These are phyloP conservation scores for Atkinsonella hypoxylon DNA, from an alignment of 2,329 filamentous ascomycete genomes.

Conservation along the genomic window DNA sequence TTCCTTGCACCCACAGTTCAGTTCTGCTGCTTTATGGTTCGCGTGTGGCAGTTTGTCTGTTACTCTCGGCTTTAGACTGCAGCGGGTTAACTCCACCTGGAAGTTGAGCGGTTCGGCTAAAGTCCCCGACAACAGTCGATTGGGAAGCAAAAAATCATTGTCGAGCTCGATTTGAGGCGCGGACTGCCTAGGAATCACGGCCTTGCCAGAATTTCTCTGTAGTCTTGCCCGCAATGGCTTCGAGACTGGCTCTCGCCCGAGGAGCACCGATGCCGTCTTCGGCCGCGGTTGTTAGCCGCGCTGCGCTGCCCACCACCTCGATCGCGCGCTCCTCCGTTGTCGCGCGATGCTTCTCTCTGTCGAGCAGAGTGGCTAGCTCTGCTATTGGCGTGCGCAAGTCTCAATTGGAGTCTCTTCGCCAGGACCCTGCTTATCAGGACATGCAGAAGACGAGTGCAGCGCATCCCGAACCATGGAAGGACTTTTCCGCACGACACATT, in stretches of 20 bases:
- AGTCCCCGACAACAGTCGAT: not conserved
- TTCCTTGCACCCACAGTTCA: not conserved
- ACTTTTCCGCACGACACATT: constrained; percentile 74
- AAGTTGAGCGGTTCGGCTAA: not conserved
- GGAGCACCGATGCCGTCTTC: constrained; percentile 12
- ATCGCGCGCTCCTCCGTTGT: constrained; percentile 1
- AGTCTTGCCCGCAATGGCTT: constrained; percentile 13
- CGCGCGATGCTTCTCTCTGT: constrained; percentile 9
- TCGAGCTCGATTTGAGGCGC: not conserved
- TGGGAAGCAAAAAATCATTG: not conserved
- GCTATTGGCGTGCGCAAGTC: constrained; percentile 6
- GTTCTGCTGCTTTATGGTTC: not conserved
- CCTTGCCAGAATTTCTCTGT: not conserved
- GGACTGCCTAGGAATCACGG: not conserved
- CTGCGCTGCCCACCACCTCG: constrained; percentile 1
- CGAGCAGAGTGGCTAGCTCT: constrained; percentile 8
- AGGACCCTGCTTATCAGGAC: constrained; percentile 13
- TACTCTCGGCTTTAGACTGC: not conserved
- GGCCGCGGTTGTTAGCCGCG: constrained; percentile 7
- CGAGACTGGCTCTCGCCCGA: constrained; percentile 14
- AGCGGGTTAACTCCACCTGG: not conserved
- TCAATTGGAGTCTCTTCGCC: constrained; percentile 8
- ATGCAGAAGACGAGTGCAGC: constrained; percentile 12
- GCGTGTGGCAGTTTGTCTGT: not conserved
- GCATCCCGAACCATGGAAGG: constrained; percentile 13